Base-by-base conservation (phyloP, 805 yeast species). In the Metschnikowia bowlesiae region DNA sequence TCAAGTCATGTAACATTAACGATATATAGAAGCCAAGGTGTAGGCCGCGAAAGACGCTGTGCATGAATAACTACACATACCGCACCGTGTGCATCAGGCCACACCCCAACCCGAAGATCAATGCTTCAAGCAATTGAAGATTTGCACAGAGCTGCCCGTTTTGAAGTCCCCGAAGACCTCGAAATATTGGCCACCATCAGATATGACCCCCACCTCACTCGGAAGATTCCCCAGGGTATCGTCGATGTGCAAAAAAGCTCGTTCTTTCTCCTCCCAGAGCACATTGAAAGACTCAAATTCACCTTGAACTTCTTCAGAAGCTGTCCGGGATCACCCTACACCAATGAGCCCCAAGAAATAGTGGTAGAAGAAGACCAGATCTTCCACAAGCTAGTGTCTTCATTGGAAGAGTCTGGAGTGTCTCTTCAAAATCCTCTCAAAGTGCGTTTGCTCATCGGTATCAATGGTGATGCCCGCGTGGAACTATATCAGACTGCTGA, bases 131-230 rank as follows among this genome's bases (percentile, higher is more conserved):
- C 40, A 35, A 44, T 53, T 35, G 36, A 40, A 30, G 30, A 32
- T 6, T 42, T 53, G 34, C 47, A 48, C 34, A 41, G 43, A 26
- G 34, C 48, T 13, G 28, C 33, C n/a, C 43, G 49, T 10, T 53
- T 49, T 38, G 37, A 39, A 13, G 22, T 46, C 5, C 51, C 51
- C 13, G 49, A 39, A 18, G 51, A 52, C 4, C 49, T 87, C 60
- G 79, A 82, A 54, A 64, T 89, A 13, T 67, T 89, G 30, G 79
- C 90, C 37, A 83, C 96, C 2, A 75, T 89, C 36, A 71, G 96
- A 45, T 89, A 85, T 61, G 95, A 88, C 57, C 92, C 95, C 1
- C 56, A 63, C 8, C 63, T 86, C 11, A 57, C 70, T 2, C 33
- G 47, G 43, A 64, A 39, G 5, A 56, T 62, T 18, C 74, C 75